phyloP scores from a whole-genome alignment of 2,329 filamentous ascomycete genomes.

The Chaetothyriales sp. region DNA sequence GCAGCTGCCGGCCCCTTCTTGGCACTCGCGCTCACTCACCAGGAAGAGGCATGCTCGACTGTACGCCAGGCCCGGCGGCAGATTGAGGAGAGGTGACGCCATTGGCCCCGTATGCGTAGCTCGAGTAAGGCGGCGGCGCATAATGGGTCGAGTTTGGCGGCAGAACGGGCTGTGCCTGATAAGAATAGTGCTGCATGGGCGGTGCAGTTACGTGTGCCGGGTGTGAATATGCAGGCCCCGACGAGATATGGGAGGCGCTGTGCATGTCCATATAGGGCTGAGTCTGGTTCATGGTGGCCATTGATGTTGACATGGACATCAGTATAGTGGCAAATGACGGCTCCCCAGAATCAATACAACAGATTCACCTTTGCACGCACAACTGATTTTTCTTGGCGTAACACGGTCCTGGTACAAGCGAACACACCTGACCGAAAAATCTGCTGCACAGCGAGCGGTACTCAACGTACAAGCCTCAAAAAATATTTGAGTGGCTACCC shows the following conservation, averaged over 20 bases:
- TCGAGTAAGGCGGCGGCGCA: slow-evolving; percentile 46
- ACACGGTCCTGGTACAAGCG: not conserved
- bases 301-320: not conserved
- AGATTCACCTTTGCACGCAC: not conserved
- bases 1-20: not conserved
- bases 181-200: slow-evolving; percentile 60
- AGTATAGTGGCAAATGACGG: not conserved
- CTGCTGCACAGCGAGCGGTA: not conserved
- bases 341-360: not conserved
- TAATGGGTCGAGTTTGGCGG: slow-evolving; percentile 62
- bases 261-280: slow-evolving; percentile 76
- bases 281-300: slow-evolving; percentile 61
- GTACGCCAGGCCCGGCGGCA: slow-evolving; percentile 50
- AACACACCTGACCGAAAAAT: not conserved
- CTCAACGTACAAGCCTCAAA: not conserved
- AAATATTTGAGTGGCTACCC: not conserved
- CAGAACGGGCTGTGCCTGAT: slow-evolving; percentile 57
- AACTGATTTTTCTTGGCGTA: not conserved
- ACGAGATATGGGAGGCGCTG: slow-evolving; percentile 56
- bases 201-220: slow-evolving; percentile 53
- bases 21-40: slow-evolving; percentile 22
- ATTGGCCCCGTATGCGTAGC: slow-evolving; percentile 58
- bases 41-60: slow-evolving; percentile 55
- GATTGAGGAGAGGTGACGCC: slow-evolving; percentile 69
- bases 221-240: slow-evolving; percentile 62